Conservation (phyloP, 2,329 filamentous ascomycete species). For the Microcyclospora pomicola region DNA sequence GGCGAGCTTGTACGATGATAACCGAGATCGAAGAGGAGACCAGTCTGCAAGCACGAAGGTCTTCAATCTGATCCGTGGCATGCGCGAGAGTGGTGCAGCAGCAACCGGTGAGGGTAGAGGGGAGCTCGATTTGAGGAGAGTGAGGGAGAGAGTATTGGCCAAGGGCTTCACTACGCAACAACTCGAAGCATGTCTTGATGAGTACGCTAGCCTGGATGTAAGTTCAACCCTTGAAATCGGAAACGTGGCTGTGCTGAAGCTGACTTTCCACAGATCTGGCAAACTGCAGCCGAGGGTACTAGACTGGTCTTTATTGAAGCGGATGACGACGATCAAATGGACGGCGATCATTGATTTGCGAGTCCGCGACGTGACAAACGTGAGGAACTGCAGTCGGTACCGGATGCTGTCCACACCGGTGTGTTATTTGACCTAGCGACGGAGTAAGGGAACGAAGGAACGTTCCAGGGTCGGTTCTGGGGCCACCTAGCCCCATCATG, state of each 20-base stretch:
- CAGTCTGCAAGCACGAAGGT: slow-evolving; percentile 79
- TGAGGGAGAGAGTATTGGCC: slow-evolving; percentile 81
- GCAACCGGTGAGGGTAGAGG: slow-evolving; percentile 61
- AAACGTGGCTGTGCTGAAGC: not conserved
- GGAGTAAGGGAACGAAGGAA: no score
- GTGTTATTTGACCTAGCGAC: no score
- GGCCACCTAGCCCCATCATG: no score
- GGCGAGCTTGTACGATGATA: slow-evolving; percentile 69
- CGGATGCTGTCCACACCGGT: no score
- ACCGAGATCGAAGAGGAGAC: slow-evolving; percentile 44
- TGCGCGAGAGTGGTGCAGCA: slow-evolving; percentile 72
- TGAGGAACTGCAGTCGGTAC: no score
- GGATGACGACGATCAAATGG: slow-evolving; percentile 30
- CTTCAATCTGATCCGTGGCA: slow-evolving; percentile 81
- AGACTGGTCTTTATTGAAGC: slow-evolving; percentile 41
- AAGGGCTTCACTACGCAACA: slow-evolving; percentile 97
- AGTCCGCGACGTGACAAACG: no score
- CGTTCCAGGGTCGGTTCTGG: no score
- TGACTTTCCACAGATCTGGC: slow-evolving; percentile 33
- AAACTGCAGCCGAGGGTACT: slow-evolving; percentile 41
- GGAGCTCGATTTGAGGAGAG: slow-evolving; percentile 75
- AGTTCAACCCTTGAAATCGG: slow-evolving; percentile 34
- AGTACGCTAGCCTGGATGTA: slow-evolving; percentile 80
- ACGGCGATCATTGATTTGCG: slow-evolving; percentile 15
- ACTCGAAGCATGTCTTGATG: slow-evolving; percentile 71